Conservation (phyloP, 306 rosid species). For the Macrotyloma uniflorum region DNA sequence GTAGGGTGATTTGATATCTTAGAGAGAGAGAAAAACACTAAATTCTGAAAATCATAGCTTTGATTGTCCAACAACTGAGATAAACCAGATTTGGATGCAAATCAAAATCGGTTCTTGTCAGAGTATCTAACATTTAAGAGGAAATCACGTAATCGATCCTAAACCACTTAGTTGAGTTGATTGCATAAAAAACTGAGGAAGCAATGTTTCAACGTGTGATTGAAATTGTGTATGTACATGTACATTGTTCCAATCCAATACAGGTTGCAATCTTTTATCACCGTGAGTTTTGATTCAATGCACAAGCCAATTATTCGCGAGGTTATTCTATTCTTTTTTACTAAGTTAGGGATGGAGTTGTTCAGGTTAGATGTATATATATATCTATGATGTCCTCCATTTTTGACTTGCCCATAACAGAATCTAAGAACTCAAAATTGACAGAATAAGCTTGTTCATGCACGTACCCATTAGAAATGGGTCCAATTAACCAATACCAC, state of each 20-base stretch:
- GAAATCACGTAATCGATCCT: not conserved
- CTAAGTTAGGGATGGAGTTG: not conserved
- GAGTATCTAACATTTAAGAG: not conserved
- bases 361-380: not conserved
- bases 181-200: too few species aligned
- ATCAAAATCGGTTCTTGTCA: not conserved
- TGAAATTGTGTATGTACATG: not conserved
- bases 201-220: not conserved
- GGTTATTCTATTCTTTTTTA: not conserved
- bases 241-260: not conserved
- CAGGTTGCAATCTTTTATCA: not conserved
- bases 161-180: not conserved
- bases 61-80: not conserved
- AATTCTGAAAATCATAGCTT: not conserved
- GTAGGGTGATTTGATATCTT: not conserved
- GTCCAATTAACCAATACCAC: too few species aligned
- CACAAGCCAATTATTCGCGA: not conserved
- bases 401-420: not conserved
- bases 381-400: not conserved
- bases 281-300: not conserved
- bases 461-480: not conserved
- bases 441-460: not conserved
- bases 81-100: not conserved
- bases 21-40: not conserved
- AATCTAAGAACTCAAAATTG: not conserved